Base-by-base conservation (phyloP, 2,329 filamentous ascomycete genomes). In the Fusarium sp. region DNA sequence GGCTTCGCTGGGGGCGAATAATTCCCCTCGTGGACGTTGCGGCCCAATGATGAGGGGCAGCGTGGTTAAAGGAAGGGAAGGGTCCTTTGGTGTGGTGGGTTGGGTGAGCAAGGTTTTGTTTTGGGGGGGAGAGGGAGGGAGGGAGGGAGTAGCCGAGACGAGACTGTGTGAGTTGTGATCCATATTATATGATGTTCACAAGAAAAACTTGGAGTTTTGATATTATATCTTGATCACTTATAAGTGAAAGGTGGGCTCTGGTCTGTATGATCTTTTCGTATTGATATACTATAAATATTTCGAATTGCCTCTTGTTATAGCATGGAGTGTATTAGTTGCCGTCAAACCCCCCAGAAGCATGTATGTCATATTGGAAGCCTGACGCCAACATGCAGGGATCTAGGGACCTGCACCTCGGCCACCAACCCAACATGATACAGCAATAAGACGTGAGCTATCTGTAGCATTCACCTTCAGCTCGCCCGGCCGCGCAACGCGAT, bases 1-100 rank as follows among this genome's bases (percentile, higher is more conserved):
- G 36, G 44, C 38, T 63, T 55, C 51, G 11, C 51, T 41, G 26
- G 71, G 69, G 51, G 42, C 51, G 57, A 72, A 59, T 51, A 12
- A 3, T 32, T 50, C 42, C 41, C 63, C 73, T 75, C 60, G 70
- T 69, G 66, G 60, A 69, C 66, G 39, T 74, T 75, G 74, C 75
- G 69, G 75, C 76, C 77, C 70, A 78, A 78, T 78, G 71, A 60
- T 56, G 66, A 58, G 55, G 56, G 62, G 63, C 41, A 63, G 57
- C 67, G 61, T 70, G 62, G 51, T 57, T 45, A 42, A 30, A 45
- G 50, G 58, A 63, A 58, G 28, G 48, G 60, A 63, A 58, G 41
- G 48, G 60, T 50, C 64, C 48, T 63, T 63, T 63, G 71, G 54
- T 70, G 69, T 72, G 72, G 75, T 77, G 73, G 75, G 68, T 77